Base-by-base conservation (phyloP, 345 rosid species). In the Dipteronia sinensis region DNA sequence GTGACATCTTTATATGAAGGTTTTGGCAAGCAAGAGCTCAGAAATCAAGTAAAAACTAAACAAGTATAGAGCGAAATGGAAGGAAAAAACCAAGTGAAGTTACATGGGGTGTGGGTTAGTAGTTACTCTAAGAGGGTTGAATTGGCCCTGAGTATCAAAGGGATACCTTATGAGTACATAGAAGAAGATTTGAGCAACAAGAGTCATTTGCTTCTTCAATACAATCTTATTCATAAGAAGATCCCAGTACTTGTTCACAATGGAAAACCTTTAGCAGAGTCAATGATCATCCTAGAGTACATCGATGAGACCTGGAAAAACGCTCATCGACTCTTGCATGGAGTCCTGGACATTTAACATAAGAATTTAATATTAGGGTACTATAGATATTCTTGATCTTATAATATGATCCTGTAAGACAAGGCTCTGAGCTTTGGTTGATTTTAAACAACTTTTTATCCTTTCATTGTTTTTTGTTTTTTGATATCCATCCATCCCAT, bases 191-290 rank as follows among this genome's bases (percentile, higher is more conserved):
- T 88, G 17, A 66, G 13, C 2, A 80, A 83, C 85, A 85, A 85
- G 77, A 86, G 87, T 72, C 69, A 70, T 46, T 38, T 31, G 55
- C 83, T 86, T 62, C 80, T 87, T 6, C 67, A 29, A 3, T 77
- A 69, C 75, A 88, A 86, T 61, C 87, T 85, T 40, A 82, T 86
- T 62, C 71, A 81, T 81, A 78, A 83, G 77, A 83, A 82, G 76
- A 78, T 88, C 7, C 89, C 90, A 9, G 78, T 87, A 59, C 83
- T 85, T 8, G 84, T 87, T 65, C 90, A 89, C 81, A 81, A 82
- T 56, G 88, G 85, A 53, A 86, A 86, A 72, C 85, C 88, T 7
- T 64, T 85, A 19, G 40, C 69, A 3, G 88, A 87, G 56, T 88
- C 89, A 0, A 38, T 55, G 40, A 67, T 83, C n/a, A 88, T 86